A percentile compares a stretch with the other conserved stretches of the same genome.
phyloP scores from a whole-genome alignment of 2,329 filamentous ascomycete genomes.

The Elsinoe perseae region DNA sequence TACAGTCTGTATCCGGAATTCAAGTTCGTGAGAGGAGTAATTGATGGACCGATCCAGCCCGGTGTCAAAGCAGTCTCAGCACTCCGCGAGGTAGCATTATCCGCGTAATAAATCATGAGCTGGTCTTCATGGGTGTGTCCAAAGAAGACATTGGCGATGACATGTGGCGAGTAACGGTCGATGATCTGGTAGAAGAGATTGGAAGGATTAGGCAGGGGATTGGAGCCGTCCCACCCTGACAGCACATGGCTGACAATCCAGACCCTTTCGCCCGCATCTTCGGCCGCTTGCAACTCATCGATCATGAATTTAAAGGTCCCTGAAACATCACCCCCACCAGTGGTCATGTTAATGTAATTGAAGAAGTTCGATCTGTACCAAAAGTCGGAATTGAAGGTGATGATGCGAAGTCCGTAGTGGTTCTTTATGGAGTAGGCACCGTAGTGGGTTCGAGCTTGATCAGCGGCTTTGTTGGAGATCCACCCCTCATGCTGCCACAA shows the following conservation, averaged over 20 bases:
- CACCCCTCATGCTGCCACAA: slow-evolving; percentile 52
- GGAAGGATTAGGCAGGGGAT: slow-evolving; percentile 47
- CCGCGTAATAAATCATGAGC: slow-evolving; percentile 47
- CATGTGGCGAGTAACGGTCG: slow-evolving; percentile 48
- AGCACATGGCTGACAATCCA: slow-evolving; percentile 51
- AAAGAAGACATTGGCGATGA: slow-evolving; percentile 49
- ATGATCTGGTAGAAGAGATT: slow-evolving; percentile 50
- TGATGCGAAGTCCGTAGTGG: slow-evolving; percentile 45
- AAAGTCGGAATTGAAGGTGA: slow-evolving; percentile 48
- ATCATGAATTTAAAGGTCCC: slow-evolving; percentile 45
- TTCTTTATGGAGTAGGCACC: slow-evolving; percentile 50
- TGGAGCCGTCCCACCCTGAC: slow-evolving; percentile 49
- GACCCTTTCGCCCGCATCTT: slow-evolving; percentile 45
- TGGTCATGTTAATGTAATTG: slow-evolving; percentile 46
- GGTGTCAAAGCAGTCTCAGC: slow-evolving; percentile 39
- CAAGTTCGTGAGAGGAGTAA: slow-evolving; percentile 48
- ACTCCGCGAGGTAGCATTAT: slow-evolving; percentile 40
- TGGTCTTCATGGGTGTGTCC: slow-evolving; percentile 51
- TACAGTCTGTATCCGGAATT: slow-evolving; percentile 49
- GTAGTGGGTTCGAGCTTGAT: slow-evolving; percentile 47
- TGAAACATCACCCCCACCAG: slow-evolving; percentile 46
- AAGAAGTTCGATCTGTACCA: slow-evolving; percentile 40
- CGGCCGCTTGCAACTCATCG: slow-evolving; percentile 45
- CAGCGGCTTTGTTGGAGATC: slow-evolving; percentile 40
- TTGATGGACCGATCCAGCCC: slow-evolving; percentile 46